Conservation (phyloP, 345 rosid genomes). For the Corchorus capsularis region DNA sequence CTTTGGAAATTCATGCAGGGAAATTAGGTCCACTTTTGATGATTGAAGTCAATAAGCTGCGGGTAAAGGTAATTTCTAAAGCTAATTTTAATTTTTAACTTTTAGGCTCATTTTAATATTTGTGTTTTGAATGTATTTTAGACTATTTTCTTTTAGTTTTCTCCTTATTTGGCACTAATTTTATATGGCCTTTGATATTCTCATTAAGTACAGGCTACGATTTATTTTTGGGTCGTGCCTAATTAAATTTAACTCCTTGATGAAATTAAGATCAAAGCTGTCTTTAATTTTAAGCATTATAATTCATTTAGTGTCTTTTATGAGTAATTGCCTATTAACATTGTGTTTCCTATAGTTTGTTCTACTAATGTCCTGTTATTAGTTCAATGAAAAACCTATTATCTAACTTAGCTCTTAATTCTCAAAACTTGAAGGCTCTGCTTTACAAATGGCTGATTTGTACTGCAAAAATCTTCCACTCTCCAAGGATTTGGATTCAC, state of each 20-base stretch:
- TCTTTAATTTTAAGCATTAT: no score
- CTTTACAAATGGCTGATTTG: conserved; percentile 65
- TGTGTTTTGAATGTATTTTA: no score
- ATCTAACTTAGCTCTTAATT: conserved; percentile 25
- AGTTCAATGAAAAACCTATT: conserved; percentile 17
- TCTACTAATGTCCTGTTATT: no score
- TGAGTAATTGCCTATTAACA: not conserved
- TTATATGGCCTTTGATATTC: no score
- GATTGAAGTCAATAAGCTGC: conserved; percentile 89
- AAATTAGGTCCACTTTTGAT: conserved; percentile 80
- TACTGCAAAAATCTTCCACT: conserved; percentile 74
- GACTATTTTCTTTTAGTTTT: no score
- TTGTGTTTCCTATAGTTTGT: not conserved
- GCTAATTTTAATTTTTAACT: no score
- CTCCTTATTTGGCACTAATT: no score
- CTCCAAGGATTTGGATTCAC: conserved; percentile 88
- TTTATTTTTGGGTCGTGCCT: no score
- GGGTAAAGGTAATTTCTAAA: conserved; percentile 72
- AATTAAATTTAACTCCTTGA: no score
- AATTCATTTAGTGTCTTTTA: not conserved
- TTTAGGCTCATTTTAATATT: no score
- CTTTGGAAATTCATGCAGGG: conserved; percentile 80
- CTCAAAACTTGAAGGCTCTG: conserved; percentile 64
- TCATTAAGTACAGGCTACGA: no score
- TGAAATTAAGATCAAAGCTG: no score